These are phyloP conservation scores for Porcisia hertigi DNA, from an alignment of 208 protist species.

Conservation along the genomic window DNA sequence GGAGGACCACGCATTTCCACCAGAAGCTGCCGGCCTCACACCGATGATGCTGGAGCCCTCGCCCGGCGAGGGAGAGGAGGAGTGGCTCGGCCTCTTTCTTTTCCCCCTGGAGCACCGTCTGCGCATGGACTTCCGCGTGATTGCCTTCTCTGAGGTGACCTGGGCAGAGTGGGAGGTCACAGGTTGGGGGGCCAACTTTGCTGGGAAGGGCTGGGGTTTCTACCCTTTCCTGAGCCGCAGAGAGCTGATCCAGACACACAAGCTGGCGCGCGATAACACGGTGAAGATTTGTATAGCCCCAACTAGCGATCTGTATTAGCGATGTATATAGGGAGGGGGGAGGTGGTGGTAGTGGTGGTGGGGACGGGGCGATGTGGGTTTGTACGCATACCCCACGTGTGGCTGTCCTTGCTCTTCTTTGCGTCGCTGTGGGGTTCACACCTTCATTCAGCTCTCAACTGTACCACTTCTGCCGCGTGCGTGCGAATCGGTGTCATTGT, in stretches of 20 bases:
- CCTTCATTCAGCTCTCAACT: not conserved
- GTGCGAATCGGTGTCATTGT: not conserved
- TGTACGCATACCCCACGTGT: not conserved
- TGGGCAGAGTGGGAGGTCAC: slow-evolving; percentile 74
- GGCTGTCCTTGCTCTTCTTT: not conserved
- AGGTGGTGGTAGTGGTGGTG: not conserved
- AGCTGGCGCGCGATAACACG: slow-evolving; percentile 63
- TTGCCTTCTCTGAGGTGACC: slow-evolving; percentile 64
- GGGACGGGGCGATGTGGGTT: not conserved
- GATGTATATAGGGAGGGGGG: not conserved
- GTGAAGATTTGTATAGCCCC: slow-evolving; percentile 76
- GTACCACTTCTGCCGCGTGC: not conserved
- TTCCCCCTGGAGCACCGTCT: slow-evolving; percentile 50
- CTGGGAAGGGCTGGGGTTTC: slow-evolving; percentile 72
- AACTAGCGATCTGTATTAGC: slow-evolving; percentile 69
- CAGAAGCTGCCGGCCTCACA: not conserved
- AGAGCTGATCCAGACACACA: slow-evolving; percentile 69
- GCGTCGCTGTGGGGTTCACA: not conserved
- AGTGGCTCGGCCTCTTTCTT: slow-evolving; percentile 72
- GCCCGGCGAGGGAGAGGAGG: slow-evolving; percentile 32
- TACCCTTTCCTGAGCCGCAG: slow-evolving; percentile 62
- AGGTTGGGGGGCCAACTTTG: slow-evolving; percentile 53
- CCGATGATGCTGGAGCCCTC: not conserved
- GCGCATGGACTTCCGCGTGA: slow-evolving; percentile 76
- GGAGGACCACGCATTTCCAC: not conserved